Evolutionary conservation across 306 rosid species (phyloP).

Genomic region (Corylus avellana): DNA sequence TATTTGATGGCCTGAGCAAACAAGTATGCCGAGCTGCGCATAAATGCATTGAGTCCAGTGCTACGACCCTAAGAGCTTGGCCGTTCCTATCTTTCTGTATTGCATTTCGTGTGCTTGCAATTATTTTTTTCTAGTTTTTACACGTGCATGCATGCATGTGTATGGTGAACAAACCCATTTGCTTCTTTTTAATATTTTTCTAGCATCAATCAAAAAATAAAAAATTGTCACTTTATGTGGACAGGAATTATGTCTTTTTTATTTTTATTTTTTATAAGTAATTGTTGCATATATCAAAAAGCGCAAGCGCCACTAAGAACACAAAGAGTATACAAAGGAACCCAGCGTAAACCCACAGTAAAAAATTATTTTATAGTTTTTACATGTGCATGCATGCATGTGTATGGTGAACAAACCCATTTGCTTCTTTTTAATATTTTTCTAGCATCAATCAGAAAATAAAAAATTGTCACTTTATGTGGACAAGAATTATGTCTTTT

Average conservation of each 20-base stretch:
- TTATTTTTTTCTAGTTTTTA: background rate
- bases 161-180: background rate
- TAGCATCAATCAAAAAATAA: background rate
- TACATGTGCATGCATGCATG: no score
- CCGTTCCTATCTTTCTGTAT: background rate
- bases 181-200: background rate
- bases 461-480: no score
- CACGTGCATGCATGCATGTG: background rate
- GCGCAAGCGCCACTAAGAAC: no score
- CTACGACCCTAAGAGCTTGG: background rate
- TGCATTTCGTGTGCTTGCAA: background rate
- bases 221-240: background rate
- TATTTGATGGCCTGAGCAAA: background rate
- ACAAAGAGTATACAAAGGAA: no score
- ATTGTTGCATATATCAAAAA: no score
- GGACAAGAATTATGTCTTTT: no score
- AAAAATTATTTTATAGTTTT: no score
- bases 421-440: no score
- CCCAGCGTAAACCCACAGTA: no score
- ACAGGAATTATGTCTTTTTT: background rate
- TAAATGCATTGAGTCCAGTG: background rate
- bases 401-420: no score
- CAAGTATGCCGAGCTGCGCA: background rate
- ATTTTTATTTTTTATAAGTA: no score
- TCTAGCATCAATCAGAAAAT: no score